phyloP scores from a whole-genome alignment of 2,329 filamentous ascomycete genomes.

The Pseudogymnoascus sp. region DNA sequence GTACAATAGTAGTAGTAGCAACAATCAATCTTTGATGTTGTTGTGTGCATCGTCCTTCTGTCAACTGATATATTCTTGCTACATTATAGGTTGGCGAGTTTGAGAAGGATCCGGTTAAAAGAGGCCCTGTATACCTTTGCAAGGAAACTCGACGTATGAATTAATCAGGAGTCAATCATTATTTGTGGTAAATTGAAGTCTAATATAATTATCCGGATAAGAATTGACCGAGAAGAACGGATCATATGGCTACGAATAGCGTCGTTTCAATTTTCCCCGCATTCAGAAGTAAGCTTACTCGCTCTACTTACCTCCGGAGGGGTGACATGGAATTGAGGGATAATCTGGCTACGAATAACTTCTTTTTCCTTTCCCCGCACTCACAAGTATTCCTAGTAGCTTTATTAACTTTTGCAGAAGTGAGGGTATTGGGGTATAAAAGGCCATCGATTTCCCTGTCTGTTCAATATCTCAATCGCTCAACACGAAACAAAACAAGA shows the following conservation, averaged over 20 bases:
- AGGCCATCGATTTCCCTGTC: background rate
- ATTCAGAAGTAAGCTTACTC: background rate
- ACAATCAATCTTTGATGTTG: too few species aligned
- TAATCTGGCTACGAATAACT: background rate
- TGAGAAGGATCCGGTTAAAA: background rate
- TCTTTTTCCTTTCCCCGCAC: background rate
- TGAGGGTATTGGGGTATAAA: background rate
- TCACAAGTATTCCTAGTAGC: background rate
- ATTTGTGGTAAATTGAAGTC: background rate
- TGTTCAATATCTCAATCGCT: background rate
- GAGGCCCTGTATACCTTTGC: background rate
- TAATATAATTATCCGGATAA: background rate
- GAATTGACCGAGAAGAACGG: background rate
- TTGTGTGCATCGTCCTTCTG: too few species aligned
- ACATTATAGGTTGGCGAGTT: background rate
- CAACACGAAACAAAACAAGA: background rate
- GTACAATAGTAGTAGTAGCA: too few species aligned
- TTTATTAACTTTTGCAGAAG: background rate
- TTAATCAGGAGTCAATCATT: background rate
- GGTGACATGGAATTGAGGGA: background rate
- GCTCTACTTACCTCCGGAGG: background rate
- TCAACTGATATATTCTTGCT: background rate
- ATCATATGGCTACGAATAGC: background rate
- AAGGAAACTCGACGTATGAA: background rate
- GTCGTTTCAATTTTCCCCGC: background rate